A percentile compares a stretch with the other conserved stretches of the same genome.
Conservation (phyloP, 352 stramenopile genomes). For the Phytophthora capsici region DNA sequence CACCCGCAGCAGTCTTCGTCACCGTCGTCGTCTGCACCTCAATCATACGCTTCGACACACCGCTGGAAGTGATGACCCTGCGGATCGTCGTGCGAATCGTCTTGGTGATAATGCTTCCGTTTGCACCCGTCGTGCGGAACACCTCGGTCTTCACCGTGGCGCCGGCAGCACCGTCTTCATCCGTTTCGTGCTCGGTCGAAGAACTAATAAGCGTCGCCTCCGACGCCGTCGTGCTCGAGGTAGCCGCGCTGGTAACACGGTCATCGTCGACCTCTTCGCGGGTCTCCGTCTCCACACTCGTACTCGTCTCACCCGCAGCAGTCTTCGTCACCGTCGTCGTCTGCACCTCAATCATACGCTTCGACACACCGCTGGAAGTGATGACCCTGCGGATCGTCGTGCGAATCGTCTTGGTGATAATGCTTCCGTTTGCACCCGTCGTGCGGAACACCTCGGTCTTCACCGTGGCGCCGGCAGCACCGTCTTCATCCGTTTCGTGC, state of each 20-base stretch:
- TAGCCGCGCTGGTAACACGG: slow-evolving; percentile 1
- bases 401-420: slow-evolving; percentile 21
- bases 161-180: slow-evolving; percentile 15
- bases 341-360: slow-evolving; percentile 29
- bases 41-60: slow-evolving; percentile 28
- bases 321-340: slow-evolving; percentile 26
- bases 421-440: slow-evolving; percentile 16
- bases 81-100: slow-evolving; percentile 34
- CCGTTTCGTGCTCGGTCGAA: slow-evolving; percentile 18
- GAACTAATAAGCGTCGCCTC: slow-evolving; percentile 24
- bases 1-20: slow-evolving; percentile 13
- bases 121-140: slow-evolving; percentile 14
- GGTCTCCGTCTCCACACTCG: slow-evolving; percentile 23
- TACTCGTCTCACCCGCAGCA: slow-evolving; percentile 17
- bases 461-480: slow-evolving; percentile 1
- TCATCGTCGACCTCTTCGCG: slow-evolving; percentile 23
- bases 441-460: slow-evolving; percentile 20
- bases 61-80: slow-evolving; percentile 21
- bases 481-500: slow-evolving; percentile 22
- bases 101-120: slow-evolving; percentile 26
- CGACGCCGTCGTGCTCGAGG: slow-evolving; percentile 7
- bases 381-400: slow-evolving; percentile 29
- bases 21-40: slow-evolving; percentile 28
- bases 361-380: slow-evolving; percentile 20
- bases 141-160: slow-evolving; percentile 11